Evolutionary conservation across 768 basidiomycete species (phyloP).

Genomic region (Crucibulum laeve): DNA sequence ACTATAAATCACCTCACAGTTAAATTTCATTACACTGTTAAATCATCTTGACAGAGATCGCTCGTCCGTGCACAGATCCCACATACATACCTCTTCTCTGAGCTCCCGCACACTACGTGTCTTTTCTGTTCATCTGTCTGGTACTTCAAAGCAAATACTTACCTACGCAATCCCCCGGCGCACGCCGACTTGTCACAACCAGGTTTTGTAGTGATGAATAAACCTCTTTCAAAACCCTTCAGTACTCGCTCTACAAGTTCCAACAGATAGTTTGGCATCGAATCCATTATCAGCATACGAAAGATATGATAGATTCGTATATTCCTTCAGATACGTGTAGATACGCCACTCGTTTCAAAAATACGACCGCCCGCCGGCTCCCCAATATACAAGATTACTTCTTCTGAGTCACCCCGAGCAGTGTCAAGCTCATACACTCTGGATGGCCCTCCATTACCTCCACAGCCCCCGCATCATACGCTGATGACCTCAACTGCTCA

Average conservation of each 20-base stretch:
- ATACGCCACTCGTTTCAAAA: slow-evolving; percentile 26
- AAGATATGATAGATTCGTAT: slow-evolving; percentile 23
- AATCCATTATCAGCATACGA: slow-evolving; percentile 21
- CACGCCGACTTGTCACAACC: slow-evolving; percentile 22
- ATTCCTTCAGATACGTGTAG: slow-evolving; percentile 26
- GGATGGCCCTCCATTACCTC: no score
- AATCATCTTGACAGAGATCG: background rate
- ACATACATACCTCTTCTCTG: slow-evolving; percentile 23
- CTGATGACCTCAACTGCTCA: no score
- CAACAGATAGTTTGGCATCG: slow-evolving; percentile 5
- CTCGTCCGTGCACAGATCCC: slow-evolving; percentile 20
- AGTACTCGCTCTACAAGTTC: slow-evolving; percentile 16
- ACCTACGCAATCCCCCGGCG: slow-evolving; percentile 11
- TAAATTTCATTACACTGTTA: slow-evolving; percentile 1
- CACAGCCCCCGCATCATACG: no score
- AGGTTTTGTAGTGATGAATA: slow-evolving; percentile 25
- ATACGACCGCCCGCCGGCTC: slow-evolving; percentile 16
- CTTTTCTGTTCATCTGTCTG: slow-evolving; percentile 25
- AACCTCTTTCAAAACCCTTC: slow-evolving; percentile 9
- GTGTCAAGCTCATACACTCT: slow-evolving; percentile 25
- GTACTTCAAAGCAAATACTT: slow-evolving; percentile 23
- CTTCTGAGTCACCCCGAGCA: slow-evolving; percentile 19
- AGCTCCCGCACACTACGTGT: slow-evolving; percentile 30
- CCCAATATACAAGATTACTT: slow-evolving; percentile 18
- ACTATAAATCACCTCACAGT: background rate